A percentile compares a stretch with the other conserved stretches of the same genome.
Evolutionary conservation across 2,329 filamentous ascomycete genomes (phyloP).

Genomic region (Fusarium solani-melongenae): DNA sequence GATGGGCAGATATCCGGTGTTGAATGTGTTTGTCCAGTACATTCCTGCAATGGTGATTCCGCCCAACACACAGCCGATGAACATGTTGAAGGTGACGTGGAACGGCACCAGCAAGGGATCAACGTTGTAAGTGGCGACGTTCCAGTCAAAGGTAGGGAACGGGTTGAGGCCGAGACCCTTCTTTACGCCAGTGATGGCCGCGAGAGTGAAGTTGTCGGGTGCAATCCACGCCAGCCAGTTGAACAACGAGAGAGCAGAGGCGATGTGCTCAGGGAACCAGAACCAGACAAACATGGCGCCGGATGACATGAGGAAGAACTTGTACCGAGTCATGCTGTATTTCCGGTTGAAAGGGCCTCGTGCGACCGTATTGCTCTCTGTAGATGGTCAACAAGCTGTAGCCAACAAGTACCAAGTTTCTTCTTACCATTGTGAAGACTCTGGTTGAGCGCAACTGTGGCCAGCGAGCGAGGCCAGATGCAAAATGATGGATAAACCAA

Average conservation of each 20-base stretch:
- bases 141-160: slow-evolving; percentile 63
- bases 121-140: slow-evolving; percentile 42
- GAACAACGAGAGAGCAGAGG: slow-evolving; percentile 50
- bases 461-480: slow-evolving; percentile 49
- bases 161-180: slow-evolving; percentile 60
- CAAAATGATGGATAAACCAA: slow-evolving; percentile 58
- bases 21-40: slow-evolving; percentile 57
- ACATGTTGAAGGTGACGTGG: slow-evolving; percentile 52
- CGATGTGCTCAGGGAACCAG: slow-evolving; percentile 39
- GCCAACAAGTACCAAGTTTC: rapidly evolving
- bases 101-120: slow-evolving; percentile 49
- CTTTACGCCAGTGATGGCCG: slow-evolving; percentile 56
- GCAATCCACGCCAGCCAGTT: slow-evolving; percentile 68
- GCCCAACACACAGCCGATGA: slow-evolving; percentile 49
- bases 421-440: slow-evolving; percentile 30
- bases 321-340: slow-evolving; percentile 34
- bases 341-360: slow-evolving; percentile 30
- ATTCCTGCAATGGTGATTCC: slow-evolving; percentile 55
- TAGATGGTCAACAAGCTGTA: rapidly evolving
- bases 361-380: slow-evolving; percentile 17
- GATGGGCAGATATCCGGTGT: slow-evolving; percentile 59
- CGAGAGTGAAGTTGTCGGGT: slow-evolving; percentile 54
- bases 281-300: slow-evolving; percentile 38
- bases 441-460: slow-evolving; percentile 35
- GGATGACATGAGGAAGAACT: slow-evolving; percentile 34